Evolutionary conservation across 2,329 filamentous ascomycete species (phyloP), one percentile per base, ranked within the genome.

Genomic region (Hypoxylon sp.): DNA sequence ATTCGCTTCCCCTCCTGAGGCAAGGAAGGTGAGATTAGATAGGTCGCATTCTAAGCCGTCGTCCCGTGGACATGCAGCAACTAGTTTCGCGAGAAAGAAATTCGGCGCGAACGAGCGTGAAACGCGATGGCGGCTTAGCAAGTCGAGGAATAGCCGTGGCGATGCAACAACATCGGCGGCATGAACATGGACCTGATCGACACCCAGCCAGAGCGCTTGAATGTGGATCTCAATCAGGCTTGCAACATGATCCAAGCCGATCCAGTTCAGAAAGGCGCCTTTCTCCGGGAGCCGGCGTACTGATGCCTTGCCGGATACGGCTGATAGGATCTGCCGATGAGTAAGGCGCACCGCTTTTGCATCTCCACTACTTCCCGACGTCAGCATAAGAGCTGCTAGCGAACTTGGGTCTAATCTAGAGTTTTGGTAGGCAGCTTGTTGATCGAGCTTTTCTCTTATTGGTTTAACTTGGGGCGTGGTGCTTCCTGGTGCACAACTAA

Each of bases 231-330:
- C 85, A 0, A 80, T 76, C 2, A 89, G 74, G 62, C 77, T 82
- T 0, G 83, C 86, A 11, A 87, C 85, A 64, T 89, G 87, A 65
- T 89, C 86, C 2, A 88, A 75, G 0, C 80, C 81, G 7, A 86
- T 81, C 85, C 84, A 86, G 67, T 83, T 85, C 2, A 87, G 71
- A 40, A 83, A 81, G 0, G 80, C 70, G 5, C 78, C 66, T 20
- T 1, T 20, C 6, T 77, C 76, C 2, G 66, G 46, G 0, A 77
- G 75, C 78, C 75, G 13, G 33, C 68, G 65, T 51, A 72, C 57
- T 1, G 57, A 30, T 1, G 67, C 60, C 70, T 87, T 87, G n/a
- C 82, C 83, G 0, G 61, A 3, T 8, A 84, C 61, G 0, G 85
- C 78, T 0, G 79, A 68, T 0, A 85, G 40, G 0, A 86, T 70